Base-by-base conservation (phyloP, 148 eudicot genomes). In the Euryodendron excelsum region DNA sequence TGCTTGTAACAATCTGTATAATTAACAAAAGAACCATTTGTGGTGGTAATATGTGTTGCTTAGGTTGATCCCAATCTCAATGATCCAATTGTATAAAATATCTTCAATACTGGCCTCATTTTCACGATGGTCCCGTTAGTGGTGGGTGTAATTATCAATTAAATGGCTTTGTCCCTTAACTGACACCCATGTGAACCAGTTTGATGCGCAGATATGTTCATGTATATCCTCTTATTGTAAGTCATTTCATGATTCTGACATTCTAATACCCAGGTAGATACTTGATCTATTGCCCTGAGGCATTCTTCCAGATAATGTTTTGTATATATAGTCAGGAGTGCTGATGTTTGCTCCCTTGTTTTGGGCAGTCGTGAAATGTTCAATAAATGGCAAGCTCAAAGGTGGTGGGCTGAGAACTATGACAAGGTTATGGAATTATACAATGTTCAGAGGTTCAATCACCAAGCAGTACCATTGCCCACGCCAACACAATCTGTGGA, bases 301-400 rank as follows among this genome's bases (percentile, higher is more conserved):
- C 48, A 74, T 75, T 66, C 63, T 31, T 27, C 50, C 20, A 31
- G 64, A 20, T 66, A 34, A 21, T 34, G n/a, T 75, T 80, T 61
- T 61, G 25, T n/a, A n/a, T n/a, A n/a, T n/a, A n/a, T n/a, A n/a
- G 55, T 17, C 75, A 25, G 25, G 34, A 13, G 34, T 3, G 61
- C 75, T 75, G 69, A 71, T 74, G 55, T 68, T 64, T 63, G 2
- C 36, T 34, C 28, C 44, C 39, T 69, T 69, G 39, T 18, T 70
- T 77, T 85, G 68, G 69, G 71, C 87, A 95, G 99, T 81, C 99
- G 99, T 21, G 99, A 95, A 80, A 90, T 93, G 79, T 95, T 93
- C 81, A 91, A 89, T 86, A 95, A 95, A 82, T 89, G 90, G 94
- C 97, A 95, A 93, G 99, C 99, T 84, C 99, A 95, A 85, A 88